phyloP scores from a whole-genome alignment of 108 stramenopile species.

The Stephanodiscus triporus region DNA sequence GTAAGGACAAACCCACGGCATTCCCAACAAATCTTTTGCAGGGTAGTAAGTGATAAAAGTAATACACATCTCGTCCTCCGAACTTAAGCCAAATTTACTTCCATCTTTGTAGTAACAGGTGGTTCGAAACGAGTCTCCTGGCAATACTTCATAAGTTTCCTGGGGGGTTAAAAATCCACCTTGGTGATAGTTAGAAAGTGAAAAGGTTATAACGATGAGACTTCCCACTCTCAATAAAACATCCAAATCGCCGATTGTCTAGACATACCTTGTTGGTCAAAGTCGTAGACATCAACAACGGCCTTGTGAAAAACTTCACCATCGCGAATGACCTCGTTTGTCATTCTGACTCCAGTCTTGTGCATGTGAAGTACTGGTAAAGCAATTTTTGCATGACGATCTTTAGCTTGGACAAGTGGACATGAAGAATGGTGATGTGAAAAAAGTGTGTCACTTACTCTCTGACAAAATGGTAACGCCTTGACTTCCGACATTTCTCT shows the following conservation, averaged over 20 bases:
- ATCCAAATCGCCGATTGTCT: not conserved
- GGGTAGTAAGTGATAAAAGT: constrained; percentile 61
- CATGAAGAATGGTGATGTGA: not conserved
- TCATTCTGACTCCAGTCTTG: constrained; percentile 39
- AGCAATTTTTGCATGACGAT: not conserved
- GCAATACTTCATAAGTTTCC: constrained; percentile 40
- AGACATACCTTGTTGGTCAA: constrained; percentile 52
- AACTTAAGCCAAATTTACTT: constrained; percentile 35
- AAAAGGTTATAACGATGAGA: not conserved
- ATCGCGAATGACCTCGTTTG: constrained; percentile 53
- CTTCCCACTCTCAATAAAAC: not conserved
- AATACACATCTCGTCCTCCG: constrained; percentile 72
- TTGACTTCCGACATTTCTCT: too few species aligned
- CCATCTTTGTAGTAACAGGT: constrained; percentile 55
- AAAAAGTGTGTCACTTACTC: not conserved
- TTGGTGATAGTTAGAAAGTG: not conserved
- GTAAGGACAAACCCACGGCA: constrained; percentile 9
- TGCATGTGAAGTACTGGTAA: constrained; percentile 60
- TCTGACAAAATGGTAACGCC: constrained; percentile 58
- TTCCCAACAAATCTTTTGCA: constrained; percentile 1
- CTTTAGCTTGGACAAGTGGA: not conserved
- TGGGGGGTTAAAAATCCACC: constrained; percentile 34
- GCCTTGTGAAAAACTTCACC: constrained; percentile 51
- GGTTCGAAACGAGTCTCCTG: constrained; percentile 59
- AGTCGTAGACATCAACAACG: constrained; percentile 51